These are phyloP conservation scores for Verticillium longisporum DNA, from an alignment of 2,329 filamentous ascomycete species.

Conservation along the genomic window DNA sequence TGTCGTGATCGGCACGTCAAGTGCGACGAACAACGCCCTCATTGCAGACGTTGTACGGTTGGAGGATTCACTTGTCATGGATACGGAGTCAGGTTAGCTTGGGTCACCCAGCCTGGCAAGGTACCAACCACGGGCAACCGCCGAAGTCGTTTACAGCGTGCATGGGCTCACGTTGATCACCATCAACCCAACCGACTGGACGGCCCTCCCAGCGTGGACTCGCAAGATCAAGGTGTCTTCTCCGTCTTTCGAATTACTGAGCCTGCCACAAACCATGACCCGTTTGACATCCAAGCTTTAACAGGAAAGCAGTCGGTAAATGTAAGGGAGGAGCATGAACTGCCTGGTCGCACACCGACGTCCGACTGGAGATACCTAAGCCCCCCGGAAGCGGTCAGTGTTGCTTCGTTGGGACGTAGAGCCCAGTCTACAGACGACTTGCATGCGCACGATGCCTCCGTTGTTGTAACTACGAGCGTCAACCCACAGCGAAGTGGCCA, in stretches of 20 bases:
- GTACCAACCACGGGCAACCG: background rate
- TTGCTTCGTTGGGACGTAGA: too few relatives aligned
- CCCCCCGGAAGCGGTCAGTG: too few relatives aligned
- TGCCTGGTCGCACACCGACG: too few relatives aligned
- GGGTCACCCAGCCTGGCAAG: background rate
- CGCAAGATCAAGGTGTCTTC: background rate
- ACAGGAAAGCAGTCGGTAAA: background rate
- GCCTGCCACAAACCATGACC: background rate
- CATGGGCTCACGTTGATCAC: background rate
- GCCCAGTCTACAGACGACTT: too few relatives aligned
- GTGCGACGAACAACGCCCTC: slow-evolving; percentile 22
- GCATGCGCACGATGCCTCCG: background rate
- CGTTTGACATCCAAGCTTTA: background rate
- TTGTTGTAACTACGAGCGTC: too few relatives aligned
- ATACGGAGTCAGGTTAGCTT: slow-evolving; percentile 2
- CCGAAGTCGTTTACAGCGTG: background rate
- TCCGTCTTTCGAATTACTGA: background rate
- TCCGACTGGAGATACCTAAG: too few relatives aligned
- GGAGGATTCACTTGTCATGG: slow-evolving; percentile 2
- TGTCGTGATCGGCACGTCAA: slow-evolving; percentile 28
- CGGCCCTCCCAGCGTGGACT: background rate
- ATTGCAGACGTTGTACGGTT: slow-evolving; percentile 11
- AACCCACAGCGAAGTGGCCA: too few relatives aligned
- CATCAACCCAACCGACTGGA: background rate
- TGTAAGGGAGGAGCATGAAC: too few relatives aligned